Percentiles rank a stretch among this genome's conserved stretches.
Conservation (phyloP, 2,329 filamentous ascomycete species). For the Monascus ruber region DNA sequence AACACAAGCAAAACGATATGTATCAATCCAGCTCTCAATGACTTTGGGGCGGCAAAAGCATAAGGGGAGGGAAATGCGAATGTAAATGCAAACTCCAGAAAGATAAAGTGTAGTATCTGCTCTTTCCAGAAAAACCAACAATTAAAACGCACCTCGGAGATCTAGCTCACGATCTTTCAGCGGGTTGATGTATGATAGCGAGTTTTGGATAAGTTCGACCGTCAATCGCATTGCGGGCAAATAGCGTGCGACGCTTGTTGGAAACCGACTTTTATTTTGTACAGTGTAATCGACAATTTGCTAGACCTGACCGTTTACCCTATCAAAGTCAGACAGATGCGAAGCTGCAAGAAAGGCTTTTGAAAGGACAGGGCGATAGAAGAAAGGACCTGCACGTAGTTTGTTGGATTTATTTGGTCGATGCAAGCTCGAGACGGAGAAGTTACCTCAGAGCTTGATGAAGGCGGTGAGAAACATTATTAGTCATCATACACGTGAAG, state of each 20-base stretch:
- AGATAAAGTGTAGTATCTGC: constrained; percentile 79
- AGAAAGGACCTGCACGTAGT: too few relatives aligned
- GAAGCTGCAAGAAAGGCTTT: neutral
- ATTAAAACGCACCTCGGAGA: constrained; percentile 77
- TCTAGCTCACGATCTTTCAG: constrained; percentile 98
- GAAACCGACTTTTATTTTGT: too few relatives aligned
- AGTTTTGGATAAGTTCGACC: constrained; percentile 83
- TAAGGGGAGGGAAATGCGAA: neutral
- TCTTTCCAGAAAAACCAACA: constrained; percentile 55
- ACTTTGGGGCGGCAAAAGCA: constrained; percentile 20
- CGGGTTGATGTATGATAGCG: constrained; percentile 96
- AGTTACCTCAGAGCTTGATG: neutral
- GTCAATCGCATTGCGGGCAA: constrained; percentile 71
- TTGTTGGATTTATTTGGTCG: too few relatives aligned
- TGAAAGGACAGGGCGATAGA: too few relatives aligned
- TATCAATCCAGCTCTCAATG: constrained; percentile 71
- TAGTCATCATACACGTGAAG: too few relatives aligned
- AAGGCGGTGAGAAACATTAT: neutral
- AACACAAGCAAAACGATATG: constrained; percentile 40
- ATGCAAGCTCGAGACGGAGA: neutral
- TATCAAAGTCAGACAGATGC: too few relatives aligned
- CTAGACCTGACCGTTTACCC: too few relatives aligned
- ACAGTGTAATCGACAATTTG: too few relatives aligned
- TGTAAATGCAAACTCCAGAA: constrained; percentile 5
- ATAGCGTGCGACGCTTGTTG: constrained; percentile 3